Percentiles rank a stretch among this genome's conserved stretches.
phyloP scores from a whole-genome alignment of 345 rosid species.

The Aethionema arabicum region DNA sequence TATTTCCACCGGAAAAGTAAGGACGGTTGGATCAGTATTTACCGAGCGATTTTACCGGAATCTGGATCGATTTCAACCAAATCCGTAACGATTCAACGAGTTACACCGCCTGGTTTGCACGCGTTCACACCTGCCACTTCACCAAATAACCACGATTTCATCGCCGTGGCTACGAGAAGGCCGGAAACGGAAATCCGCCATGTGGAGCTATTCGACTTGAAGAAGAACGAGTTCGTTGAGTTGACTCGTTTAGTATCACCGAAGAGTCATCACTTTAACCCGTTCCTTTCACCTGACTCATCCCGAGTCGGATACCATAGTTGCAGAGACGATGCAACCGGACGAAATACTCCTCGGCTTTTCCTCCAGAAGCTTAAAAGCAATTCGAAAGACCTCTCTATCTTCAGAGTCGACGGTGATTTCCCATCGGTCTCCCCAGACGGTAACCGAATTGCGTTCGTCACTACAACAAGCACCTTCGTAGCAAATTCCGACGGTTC shows the following conservation, averaged over 20 bases:
- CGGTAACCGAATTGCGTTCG: slow-evolving; percentile 74
- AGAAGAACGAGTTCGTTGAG: slow-evolving; percentile 54
- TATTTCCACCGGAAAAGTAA: slow-evolving; percentile 68
- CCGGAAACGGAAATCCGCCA: slow-evolving; percentile 59
- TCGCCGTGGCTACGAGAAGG: slow-evolving; percentile 73
- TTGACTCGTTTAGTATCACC: slow-evolving; percentile 71
- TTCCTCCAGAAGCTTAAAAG: slow-evolving; percentile 60
- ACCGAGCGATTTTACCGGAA: slow-evolving; percentile 53
- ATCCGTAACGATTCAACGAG: slow-evolving; percentile 50
- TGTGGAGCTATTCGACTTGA: slow-evolving; percentile 66
- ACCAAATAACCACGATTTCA: slow-evolving; percentile 66
- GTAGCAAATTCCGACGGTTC: slow-evolving; percentile 76
- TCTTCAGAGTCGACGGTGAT: slow-evolving; percentile 76
- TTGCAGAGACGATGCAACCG: slow-evolving; percentile 56
- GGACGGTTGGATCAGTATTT: slow-evolving; percentile 78
- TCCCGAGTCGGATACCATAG: slow-evolving; percentile 77
- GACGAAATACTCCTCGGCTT: slow-evolving; percentile 43
- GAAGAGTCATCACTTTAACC: slow-evolving; percentile 71
- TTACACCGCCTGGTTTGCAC: slow-evolving; percentile 81
- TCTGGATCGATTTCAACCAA: slow-evolving; percentile 40
- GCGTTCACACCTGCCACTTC: slow-evolving; percentile 91
- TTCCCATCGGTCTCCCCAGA: slow-evolving; percentile 77
- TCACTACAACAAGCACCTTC: slow-evolving; percentile 59
- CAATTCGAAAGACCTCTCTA: slow-evolving; percentile 48
- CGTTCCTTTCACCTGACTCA: slow-evolving; percentile 82